phyloP scores from a whole-genome alignment of 2,329 filamentous ascomycete species.

The Myotisia sp. region DNA sequence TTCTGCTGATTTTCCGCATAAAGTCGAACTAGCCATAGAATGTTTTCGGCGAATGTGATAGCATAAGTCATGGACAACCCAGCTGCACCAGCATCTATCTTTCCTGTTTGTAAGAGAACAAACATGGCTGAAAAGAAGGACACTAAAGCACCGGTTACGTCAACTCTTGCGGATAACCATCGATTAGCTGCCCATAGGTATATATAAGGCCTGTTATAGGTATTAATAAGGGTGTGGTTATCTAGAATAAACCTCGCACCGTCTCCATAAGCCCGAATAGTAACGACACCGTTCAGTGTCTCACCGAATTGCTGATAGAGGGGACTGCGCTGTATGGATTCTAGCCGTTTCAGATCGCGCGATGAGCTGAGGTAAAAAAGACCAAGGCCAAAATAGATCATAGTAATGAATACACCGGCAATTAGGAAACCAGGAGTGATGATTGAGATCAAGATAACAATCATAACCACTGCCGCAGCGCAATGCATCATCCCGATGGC shows the following conservation, averaged over 20 bases:
- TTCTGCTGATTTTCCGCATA: slow-evolving; percentile 96
- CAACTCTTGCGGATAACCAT: slow-evolving; percentile 88
- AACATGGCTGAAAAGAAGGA: slow-evolving; percentile 89
- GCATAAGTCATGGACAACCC: slow-evolving; percentile 92
- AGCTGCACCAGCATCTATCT: slow-evolving; percentile 76
- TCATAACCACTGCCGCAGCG: slow-evolving; percentile 59
- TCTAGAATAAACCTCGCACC: slow-evolving; percentile 87
- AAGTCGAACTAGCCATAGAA: slow-evolving; percentile 86
- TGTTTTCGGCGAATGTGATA: slow-evolving; percentile 91
- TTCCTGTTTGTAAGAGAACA: slow-evolving; percentile 68
- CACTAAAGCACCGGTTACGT: slow-evolving; percentile 78
- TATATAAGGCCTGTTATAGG: slow-evolving; percentile 83
- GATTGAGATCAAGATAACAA: slow-evolving; percentile 68
- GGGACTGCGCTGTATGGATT: slow-evolving; percentile 86
- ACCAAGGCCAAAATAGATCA: slow-evolving; percentile 69
- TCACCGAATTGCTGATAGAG: slow-evolving; percentile 97
- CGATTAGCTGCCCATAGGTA: slow-evolving; percentile 93
- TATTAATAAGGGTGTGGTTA: slow-evolving; percentile 77
- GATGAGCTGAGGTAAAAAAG: slow-evolving; percentile 82
- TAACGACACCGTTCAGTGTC: slow-evolving; percentile 85
- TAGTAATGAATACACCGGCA: slow-evolving; percentile 69
- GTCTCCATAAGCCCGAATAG: slow-evolving; percentile 90
- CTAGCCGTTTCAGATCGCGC: slow-evolving; percentile 86
- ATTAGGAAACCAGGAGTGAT: slow-evolving; percentile 88
- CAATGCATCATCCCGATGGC: slow-evolving; percentile 63